Evolutionary conservation across 106 monocot species (phyloP).

Genomic region (Dioscorea zingiberensis): DNA sequence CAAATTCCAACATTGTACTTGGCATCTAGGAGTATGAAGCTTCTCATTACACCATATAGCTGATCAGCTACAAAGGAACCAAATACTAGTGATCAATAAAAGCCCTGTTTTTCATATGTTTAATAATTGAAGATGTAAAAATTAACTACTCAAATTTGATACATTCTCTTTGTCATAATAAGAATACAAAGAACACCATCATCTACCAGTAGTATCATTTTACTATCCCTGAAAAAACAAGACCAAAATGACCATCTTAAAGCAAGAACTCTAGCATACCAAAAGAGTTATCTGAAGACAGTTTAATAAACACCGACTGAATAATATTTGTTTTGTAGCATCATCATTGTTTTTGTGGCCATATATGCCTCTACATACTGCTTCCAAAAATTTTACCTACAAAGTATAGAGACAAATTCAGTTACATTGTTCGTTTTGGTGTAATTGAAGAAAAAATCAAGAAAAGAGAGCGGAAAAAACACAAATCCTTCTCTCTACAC

Average conservation of each 20-base stretch:
- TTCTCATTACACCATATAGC: too few species aligned
- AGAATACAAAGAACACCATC: neutral
- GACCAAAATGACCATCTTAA: neutral
- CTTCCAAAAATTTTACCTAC: conserved; percentile 94
- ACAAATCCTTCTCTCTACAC: neutral
- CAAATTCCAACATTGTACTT: too few species aligned
- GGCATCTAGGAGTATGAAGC: too few species aligned
- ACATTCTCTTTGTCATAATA: neutral
- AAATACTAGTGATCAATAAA: too few species aligned
- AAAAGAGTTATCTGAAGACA: conserved; percentile 89
- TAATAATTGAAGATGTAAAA: too few species aligned
- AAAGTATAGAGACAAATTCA: neutral
- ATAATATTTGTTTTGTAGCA: conserved; percentile 81
- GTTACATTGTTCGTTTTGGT: neutral
- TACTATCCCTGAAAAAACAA: neutral
- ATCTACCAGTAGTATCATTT: neutral
- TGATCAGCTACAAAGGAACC: too few species aligned
- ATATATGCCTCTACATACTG: conserved; percentile 96
- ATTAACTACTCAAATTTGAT: too few species aligned
- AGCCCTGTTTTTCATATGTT: too few species aligned
- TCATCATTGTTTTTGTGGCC: conserved; percentile 76
- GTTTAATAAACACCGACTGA: conserved; percentile 87
- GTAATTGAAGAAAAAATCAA: neutral
- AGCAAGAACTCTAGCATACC: conserved; percentile 31
- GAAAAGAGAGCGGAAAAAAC: neutral